phyloP scores from a whole-genome alignment of 805 yeast species.

The Lachancea mirantina region DNA sequence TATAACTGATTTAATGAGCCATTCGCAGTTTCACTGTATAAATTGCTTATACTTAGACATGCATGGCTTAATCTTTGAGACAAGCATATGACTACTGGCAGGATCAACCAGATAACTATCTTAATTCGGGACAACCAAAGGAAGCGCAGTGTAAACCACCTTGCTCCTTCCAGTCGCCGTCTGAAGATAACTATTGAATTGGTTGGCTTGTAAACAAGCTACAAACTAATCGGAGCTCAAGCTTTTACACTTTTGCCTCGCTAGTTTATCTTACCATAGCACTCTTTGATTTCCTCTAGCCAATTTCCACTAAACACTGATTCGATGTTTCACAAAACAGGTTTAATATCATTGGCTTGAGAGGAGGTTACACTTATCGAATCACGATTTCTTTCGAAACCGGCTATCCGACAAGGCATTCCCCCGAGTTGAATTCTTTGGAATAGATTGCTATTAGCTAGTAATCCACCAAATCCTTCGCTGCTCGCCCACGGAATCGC shows the following conservation, averaged over 20 bases:
- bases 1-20: constrained; percentile 46
- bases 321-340: constrained; percentile 21
- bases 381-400: constrained; percentile 18
- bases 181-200: constrained; percentile 15
- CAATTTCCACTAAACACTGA: constrained; percentile 26
- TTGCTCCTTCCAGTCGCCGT: constrained; percentile 6
- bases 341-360: constrained; percentile 27
- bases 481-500: constrained; percentile 30
- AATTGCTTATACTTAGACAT: constrained; percentile 42
- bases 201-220: constrained; percentile 10
- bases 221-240: constrained; percentile 7
- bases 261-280: constrained; percentile 22
- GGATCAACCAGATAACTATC: constrained; percentile 42
- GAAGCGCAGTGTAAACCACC: constrained; percentile 6
- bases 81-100: constrained; percentile 48
- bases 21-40: constrained; percentile 45
- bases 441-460: constrained; percentile 26
- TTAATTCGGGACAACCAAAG: constrained; percentile 8
- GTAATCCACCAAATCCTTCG: constrained; percentile 32
- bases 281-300: constrained; percentile 28
- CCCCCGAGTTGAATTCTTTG: constrained; percentile 26
- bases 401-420: constrained; percentile 23
- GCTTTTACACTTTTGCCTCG: constrained; percentile 16
- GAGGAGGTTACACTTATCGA: constrained; percentile 29
- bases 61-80: constrained; percentile 46